phyloP scores from a whole-genome alignment of 805 yeast species.

The Myxozyma sirexii region DNA sequence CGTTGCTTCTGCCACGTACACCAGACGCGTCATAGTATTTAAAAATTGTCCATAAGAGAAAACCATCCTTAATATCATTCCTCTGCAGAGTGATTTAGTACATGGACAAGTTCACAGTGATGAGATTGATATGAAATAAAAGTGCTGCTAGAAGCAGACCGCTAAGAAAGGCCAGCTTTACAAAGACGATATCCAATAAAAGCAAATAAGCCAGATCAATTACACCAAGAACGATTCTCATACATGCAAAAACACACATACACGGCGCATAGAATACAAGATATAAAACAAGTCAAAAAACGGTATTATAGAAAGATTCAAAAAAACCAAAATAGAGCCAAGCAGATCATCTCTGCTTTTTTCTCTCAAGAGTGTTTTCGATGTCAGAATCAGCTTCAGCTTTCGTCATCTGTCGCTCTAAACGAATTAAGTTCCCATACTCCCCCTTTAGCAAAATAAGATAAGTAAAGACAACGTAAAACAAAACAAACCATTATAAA shows the following conservation, averaged over 20 bases:
- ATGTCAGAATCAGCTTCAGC: not conserved
- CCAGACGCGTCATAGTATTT: no score
- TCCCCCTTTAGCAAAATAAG: slow-evolving; percentile 11
- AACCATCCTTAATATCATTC: no score
- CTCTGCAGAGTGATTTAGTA: no score
- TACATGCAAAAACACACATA: not conserved
- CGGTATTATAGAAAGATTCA: no score
- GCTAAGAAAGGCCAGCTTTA: no score
- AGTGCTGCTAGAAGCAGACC: no score
- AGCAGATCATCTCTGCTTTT: not conserved
- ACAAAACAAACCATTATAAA: not conserved
- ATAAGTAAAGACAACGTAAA: not conserved
- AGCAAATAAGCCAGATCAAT: not conserved
- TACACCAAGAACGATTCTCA: not conserved
- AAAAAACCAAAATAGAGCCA: not conserved
- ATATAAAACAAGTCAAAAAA: not conserved
- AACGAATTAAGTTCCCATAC: slow-evolving; percentile 7
- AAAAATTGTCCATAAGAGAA: no score
- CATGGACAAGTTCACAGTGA: no score
- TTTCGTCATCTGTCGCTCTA: not conserved
- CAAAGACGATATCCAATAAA: not conserved
- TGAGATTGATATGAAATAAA: no score
- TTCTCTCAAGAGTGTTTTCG: not conserved
- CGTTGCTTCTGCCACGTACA: no score
- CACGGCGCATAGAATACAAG: not conserved